Evolutionary conservation across 352 stramenopile species (phyloP).

Genomic region (Phytophthora pini): DNA sequence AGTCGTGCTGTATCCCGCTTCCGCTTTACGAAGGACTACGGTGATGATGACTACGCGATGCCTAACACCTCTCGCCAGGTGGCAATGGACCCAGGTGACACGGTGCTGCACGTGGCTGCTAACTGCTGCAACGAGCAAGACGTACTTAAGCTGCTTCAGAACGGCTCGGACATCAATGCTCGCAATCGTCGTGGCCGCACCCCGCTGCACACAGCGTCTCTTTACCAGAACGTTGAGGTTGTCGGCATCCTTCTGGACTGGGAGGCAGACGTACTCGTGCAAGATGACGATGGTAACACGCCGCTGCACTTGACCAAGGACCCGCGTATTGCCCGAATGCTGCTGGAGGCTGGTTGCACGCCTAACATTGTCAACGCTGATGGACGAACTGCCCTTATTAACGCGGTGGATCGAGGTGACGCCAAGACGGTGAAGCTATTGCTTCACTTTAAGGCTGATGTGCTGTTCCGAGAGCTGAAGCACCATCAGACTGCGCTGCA

Average conservation of each 20-base stretch:
- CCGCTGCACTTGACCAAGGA: constrained; percentile 84
- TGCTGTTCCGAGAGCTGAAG: constrained; percentile 87
- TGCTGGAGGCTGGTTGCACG: constrained; percentile 82
- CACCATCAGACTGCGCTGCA: constrained; percentile 86
- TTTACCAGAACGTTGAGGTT: constrained; percentile 86
- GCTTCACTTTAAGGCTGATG: constrained; percentile 85
- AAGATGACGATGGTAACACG: constrained; percentile 88
- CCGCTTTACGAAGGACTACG: constrained; percentile 86
- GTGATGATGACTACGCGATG: constrained; percentile 53
- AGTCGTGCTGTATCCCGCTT: constrained; percentile 69
- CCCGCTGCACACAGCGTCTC: constrained; percentile 80
- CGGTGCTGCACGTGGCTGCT: constrained; percentile 84
- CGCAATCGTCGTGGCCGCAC: constrained; percentile 81
- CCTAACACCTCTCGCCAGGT: constrained; percentile 72
- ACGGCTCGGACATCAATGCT: constrained; percentile 87
- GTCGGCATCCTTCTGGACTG: constrained; percentile 83
- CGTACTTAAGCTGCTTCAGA: constrained; percentile 86
- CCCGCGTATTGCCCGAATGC: constrained; percentile 77
- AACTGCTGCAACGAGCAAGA: constrained; percentile 90
- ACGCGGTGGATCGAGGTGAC: constrained; percentile 80
- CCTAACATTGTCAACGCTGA: constrained; percentile 88
- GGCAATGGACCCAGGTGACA: constrained; percentile 88
- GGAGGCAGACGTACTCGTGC: constrained; percentile 80
- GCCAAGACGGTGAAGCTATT: constrained; percentile 77
- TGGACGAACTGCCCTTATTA: constrained; percentile 79